These are phyloP conservation scores for Ascocoryne sarcoides DNA, from an alignment of 2,329 filamentous ascomycete species.

Conservation along the genomic window DNA sequence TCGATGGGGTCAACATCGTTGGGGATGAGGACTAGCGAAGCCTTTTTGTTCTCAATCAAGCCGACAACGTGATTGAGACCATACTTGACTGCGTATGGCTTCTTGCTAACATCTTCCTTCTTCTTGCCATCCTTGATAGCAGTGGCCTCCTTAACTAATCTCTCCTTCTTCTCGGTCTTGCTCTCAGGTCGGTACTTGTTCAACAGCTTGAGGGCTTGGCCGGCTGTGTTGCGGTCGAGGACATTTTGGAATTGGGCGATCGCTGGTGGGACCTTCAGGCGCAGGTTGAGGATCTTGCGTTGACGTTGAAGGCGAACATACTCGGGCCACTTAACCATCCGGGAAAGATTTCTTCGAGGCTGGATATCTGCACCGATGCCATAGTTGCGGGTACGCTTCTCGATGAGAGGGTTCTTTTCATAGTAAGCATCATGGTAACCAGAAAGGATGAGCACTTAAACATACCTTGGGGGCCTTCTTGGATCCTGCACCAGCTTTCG, in stretches of 20 bases:
- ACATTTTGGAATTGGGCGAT: conserved; percentile 97
- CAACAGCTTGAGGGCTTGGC: conserved; percentile 96
- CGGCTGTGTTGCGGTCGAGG: conserved; percentile 92
- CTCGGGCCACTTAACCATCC: conserved; percentile 99
- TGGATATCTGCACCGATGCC: conserved; percentile 99
- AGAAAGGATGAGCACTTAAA: conserved; percentile 26
- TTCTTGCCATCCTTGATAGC: conserved; percentile 99
- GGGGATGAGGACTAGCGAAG: conserved; percentile 91
- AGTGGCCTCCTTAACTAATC: conserved; percentile 94
- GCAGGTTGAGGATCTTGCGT: conserved; percentile 93
- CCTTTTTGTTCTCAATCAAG: conserved; percentile 99
- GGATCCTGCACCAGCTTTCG: conserved; percentile 68
- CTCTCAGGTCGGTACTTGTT: conserved; percentile 99
- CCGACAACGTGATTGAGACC: conserved; percentile 99
- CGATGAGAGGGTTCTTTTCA: conserved; percentile 89
- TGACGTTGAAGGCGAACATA: conserved; percentile 88
- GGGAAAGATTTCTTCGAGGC: conserved; percentile 87
- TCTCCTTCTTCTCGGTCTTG: conserved; percentile 99
- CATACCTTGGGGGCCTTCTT: conserved; percentile 97
- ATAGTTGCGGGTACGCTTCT: conserved; percentile 96
- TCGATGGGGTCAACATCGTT: conserved; percentile 99
- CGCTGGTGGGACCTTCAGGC: conserved; percentile 95
- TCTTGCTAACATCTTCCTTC: conserved; percentile 99
- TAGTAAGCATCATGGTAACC: conserved; percentile 14
- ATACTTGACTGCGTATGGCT: conserved; percentile 99